Evolutionary conservation across 768 basidiomycete genomes (phyloP), one percentile per base, ranked within the genome.

Genomic region (Amanita rubescens): DNA sequence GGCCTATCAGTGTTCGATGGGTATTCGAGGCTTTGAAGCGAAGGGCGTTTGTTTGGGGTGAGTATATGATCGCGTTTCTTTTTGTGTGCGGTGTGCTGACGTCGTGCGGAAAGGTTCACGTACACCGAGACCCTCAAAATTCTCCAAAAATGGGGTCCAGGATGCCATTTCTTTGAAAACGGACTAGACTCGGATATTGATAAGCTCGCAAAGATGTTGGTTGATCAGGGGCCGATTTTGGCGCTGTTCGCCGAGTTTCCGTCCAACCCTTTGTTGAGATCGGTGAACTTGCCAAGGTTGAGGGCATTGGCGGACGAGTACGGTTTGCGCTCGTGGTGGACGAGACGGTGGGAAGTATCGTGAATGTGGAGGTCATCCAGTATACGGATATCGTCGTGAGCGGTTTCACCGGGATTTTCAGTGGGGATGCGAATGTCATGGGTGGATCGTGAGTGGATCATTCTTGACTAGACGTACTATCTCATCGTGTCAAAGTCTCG

Each of bases 91-190:
- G 2, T 19, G 6, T 39, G 34, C 19, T 49, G 35, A 46, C 41
- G 19, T 35, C 11, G 35, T 33, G 46, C 33, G 12, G 37, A 20
- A 38, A 96, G 94, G 14, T 99, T 97, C 68, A 87, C 94, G 0
- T 99, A 97, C 66, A 90, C 84, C 8, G 95, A 98, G 63, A 97
- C 95, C 4, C 79, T 95, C 55, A 98, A 97, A 67, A 80, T 94
- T 37, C 74, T 98, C 1, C 75, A 94, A 60, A 97, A 99, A 69
- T 98, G 94, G 93, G 95, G 95, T 1, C 90, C 90, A 2, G 95
- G 95, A 1, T 91, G 85, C 58, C 77, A 92, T 65, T 94, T 97
- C 73, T 76, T 91, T 42, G 94, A 93, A 5, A 73, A 80, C 56
- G 94, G 94, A 0, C 67, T 85, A 8, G 84, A 90, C 53, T 67